Evolutionary conservation across 1,139 yeast genomes (phyloP).

Genomic region (Hanseniaspora gamundiae): DNA sequence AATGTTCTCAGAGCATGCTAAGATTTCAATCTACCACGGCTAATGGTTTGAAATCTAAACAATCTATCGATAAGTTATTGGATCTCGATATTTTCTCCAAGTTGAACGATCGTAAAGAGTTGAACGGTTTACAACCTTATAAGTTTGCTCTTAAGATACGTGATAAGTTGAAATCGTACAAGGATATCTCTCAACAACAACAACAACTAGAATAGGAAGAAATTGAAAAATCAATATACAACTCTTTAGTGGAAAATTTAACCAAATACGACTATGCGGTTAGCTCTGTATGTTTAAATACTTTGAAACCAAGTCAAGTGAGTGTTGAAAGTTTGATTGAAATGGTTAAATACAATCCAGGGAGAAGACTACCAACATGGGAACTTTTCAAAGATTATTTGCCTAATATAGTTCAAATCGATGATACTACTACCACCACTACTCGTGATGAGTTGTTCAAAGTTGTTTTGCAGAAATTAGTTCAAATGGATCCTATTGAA

Average conservation of each 20-base stretch:
- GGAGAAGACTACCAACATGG: slow-evolving; percentile 22
- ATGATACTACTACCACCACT: too few relatives aligned
- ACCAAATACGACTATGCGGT: slow-evolving; percentile 18
- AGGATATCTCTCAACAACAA: slow-evolving; percentile 4
- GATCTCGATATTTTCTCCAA: background rate
- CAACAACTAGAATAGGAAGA: too few relatives aligned
- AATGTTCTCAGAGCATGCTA: too few relatives aligned
- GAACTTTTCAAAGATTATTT: slow-evolving; percentile 13
- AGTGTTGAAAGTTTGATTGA: slow-evolving; percentile 14
- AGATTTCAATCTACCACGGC: background rate
- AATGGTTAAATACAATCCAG: slow-evolving; percentile 20
- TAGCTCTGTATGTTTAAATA: slow-evolving; percentile 17
- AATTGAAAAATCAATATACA: slow-evolving; percentile 17
- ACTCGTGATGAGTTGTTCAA: background rate
- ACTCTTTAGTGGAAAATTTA: slow-evolving; percentile 18
- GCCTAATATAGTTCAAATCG: background rate
- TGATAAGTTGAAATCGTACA: background rate
- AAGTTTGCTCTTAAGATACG: background rate
- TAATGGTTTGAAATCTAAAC: too few relatives aligned
- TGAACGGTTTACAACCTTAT: background rate
- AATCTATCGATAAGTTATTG: background rate
- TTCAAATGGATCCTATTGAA: slow-evolving; percentile 15
- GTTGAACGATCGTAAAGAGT: background rate
- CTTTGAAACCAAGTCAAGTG: slow-evolving; percentile 11
- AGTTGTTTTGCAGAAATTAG: slow-evolving; percentile 9